Percentiles rank a stretch among this genome's conserved stretches.
These are phyloP conservation scores for Wallemia hederae DNA, from an alignment of 1,284 basidiomycete genomes.

Conservation along the genomic window DNA sequence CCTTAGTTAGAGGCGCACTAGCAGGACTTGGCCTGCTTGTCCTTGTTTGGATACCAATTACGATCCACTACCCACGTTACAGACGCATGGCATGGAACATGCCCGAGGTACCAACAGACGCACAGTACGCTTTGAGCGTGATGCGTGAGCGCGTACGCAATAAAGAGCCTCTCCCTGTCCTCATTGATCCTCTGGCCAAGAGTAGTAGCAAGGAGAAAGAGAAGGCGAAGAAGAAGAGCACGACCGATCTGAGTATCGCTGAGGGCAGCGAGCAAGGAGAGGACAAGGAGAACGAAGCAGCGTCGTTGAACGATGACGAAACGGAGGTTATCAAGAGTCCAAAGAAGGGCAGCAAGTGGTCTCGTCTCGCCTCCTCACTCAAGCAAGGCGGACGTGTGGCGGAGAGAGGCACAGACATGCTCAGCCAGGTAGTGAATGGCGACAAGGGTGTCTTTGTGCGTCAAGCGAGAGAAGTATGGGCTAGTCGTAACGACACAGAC, in stretches of 20 bases:
- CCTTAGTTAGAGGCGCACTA: not conserved
- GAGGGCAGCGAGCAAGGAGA: not conserved
- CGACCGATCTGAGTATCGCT: not conserved
- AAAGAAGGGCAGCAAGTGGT: not conserved
- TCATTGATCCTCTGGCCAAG: not conserved
- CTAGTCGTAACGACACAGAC: not conserved
- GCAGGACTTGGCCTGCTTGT: not conserved
- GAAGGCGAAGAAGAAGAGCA: not conserved
- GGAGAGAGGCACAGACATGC: not conserved
- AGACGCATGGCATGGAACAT: constrained; percentile 1
- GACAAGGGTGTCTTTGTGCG: not conserved
- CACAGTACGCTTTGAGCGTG: not conserved
- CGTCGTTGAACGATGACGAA: not conserved
- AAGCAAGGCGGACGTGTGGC: not conserved
- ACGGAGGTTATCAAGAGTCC: not conserved
- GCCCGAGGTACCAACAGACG: not conserved
- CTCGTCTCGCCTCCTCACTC: not conserved
- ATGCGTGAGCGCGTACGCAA: not conserved
- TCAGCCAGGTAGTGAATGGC: not conserved
- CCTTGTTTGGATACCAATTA: not conserved
- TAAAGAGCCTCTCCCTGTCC: not conserved
- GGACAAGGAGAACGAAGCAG: not conserved
- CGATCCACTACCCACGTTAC: not conserved
- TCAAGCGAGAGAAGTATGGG: not conserved
- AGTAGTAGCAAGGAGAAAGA: too few species aligned